Percentiles rank a stretch among this genome's conserved stretches.
Evolutionary conservation across 495 filamentous ascomycete species (phyloP).

Genomic region (Neurospora discreta): DNA sequence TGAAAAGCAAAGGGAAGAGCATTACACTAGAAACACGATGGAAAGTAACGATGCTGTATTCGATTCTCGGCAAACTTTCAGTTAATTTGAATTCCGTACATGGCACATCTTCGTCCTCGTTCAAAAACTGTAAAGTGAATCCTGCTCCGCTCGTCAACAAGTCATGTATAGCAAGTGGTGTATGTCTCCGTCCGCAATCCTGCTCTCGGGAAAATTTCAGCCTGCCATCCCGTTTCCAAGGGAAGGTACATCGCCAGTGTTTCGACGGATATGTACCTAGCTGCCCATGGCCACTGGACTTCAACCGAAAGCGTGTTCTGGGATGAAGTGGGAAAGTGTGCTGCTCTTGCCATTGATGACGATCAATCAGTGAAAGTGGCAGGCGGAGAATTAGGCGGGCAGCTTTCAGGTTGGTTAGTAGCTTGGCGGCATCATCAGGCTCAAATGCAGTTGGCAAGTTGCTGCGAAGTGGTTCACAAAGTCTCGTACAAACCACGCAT

Average conservation of each 20-base stretch:
- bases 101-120: not conserved
- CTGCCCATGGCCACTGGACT: not conserved
- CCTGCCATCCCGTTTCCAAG: not conserved
- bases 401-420: not conserved
- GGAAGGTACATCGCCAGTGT: not conserved
- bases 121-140: not conserved
- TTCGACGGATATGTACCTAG: not conserved
- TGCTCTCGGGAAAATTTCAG: not conserved
- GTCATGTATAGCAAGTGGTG: not conserved
- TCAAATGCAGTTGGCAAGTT: not conserved
- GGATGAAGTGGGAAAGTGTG: not conserved
- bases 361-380: not conserved
- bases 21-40: not conserved
- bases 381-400: not conserved
- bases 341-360: not conserved
- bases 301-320: not conserved
- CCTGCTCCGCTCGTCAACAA: not conserved
- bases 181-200: not conserved
- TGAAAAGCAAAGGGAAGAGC: not conserved
- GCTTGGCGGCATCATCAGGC: not conserved
- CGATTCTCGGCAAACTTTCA: not conserved
- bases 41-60: not conserved
- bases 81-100: not conserved
- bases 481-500: not conserved
- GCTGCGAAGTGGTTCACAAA: not conserved